Conservation (phyloP, 768 basidiomycete species). For the Pleurotus platypus region DNA sequence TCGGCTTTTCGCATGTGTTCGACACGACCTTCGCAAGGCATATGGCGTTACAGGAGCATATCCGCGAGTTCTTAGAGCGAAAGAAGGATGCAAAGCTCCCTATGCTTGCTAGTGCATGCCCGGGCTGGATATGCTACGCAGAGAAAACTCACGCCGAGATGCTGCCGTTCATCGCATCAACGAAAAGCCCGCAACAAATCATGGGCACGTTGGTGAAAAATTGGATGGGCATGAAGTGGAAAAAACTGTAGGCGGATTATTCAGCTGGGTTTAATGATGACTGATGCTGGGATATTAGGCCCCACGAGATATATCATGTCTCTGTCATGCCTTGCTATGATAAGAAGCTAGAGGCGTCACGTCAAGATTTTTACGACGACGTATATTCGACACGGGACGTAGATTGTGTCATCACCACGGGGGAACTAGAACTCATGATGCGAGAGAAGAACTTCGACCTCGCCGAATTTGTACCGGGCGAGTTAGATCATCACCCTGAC, state of each 20-base stretch:
- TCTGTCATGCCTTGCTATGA: slow-evolving; percentile 99
- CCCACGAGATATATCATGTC: slow-evolving; percentile 90
- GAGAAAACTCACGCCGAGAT: slow-evolving; percentile 96
- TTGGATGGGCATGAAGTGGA: slow-evolving; percentile 72
- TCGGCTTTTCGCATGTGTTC: slow-evolving; percentile 81
- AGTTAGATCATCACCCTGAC: slow-evolving; percentile 30
- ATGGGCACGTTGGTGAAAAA: slow-evolving; percentile 93
- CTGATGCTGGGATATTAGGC: slow-evolving; percentile 39
- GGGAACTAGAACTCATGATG: slow-evolving; percentile 86
- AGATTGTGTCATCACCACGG: slow-evolving; percentile 96
- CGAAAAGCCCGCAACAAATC: slow-evolving; percentile 91
- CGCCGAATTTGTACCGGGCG: slow-evolving; percentile 49
- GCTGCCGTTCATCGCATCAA: slow-evolving; percentile 82
- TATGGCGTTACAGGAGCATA: slow-evolving; percentile 77
- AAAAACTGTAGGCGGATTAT: slow-evolving; percentile 53
- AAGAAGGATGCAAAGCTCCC: slow-evolving; percentile 54
- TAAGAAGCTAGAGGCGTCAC: slow-evolving; percentile 97
- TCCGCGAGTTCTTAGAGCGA: slow-evolving; percentile 77
- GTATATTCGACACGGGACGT: slow-evolving; percentile 84
- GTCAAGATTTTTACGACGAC: slow-evolving; percentile 88
- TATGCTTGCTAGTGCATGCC: slow-evolving; percentile 94
- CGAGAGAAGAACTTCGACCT: slow-evolving; percentile 80
- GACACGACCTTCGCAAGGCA: slow-evolving; percentile 96
- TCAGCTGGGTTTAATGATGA: not conserved
- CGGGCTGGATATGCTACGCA: slow-evolving; percentile 99